Conservation (phyloP, 768 basidiomycete genomes). For the Heimioporus sp. region DNA sequence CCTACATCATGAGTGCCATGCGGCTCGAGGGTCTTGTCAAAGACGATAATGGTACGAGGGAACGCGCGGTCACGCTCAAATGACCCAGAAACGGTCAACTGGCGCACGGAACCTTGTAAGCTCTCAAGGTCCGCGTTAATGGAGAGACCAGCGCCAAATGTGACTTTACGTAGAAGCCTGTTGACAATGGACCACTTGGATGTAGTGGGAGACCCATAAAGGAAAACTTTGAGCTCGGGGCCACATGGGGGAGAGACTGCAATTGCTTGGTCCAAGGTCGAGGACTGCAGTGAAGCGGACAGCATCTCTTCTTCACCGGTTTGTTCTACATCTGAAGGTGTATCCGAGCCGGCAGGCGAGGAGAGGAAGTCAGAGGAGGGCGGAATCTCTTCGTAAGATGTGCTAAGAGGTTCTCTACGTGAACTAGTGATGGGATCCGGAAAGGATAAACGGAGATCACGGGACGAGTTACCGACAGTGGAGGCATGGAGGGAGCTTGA, state of each 20-base stretch:
- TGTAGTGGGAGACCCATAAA: constrained; percentile 63
- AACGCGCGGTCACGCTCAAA: constrained; percentile 24
- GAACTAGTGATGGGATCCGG: constrained; percentile 81
- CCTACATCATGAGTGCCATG: constrained; percentile 28
- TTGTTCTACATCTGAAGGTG: constrained; percentile 11
- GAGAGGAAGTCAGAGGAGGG: constrained; percentile 35
- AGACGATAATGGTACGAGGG: constrained; percentile 34
- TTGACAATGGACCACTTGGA: constrained; percentile 63
- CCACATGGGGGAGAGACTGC: constrained; percentile 23
- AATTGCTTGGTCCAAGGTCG: constrained; percentile 32
- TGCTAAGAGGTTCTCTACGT: constrained; percentile 52
- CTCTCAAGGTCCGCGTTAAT: constrained; percentile 19
- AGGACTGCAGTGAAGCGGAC: constrained; percentile 19
- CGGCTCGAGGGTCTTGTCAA: constrained; percentile 34
- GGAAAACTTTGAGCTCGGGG: constrained; percentile 54
- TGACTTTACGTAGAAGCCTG: constrained; percentile 55
- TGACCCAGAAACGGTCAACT: constrained; percentile 26
- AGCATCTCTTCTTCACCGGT: constrained; percentile 34
- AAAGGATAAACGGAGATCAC: constrained; percentile 78
- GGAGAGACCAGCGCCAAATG: constrained; percentile 34
- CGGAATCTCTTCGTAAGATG: constrained; percentile 55
- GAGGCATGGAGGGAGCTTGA: constrained; percentile 56
- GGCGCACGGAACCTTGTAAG: constrained; percentile 22
- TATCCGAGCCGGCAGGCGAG: constrained; percentile 18
- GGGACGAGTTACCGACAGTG: constrained; percentile 58